phyloP scores from a whole-genome alignment of 257 asterid species.

The Jasminum sambac region DNA sequence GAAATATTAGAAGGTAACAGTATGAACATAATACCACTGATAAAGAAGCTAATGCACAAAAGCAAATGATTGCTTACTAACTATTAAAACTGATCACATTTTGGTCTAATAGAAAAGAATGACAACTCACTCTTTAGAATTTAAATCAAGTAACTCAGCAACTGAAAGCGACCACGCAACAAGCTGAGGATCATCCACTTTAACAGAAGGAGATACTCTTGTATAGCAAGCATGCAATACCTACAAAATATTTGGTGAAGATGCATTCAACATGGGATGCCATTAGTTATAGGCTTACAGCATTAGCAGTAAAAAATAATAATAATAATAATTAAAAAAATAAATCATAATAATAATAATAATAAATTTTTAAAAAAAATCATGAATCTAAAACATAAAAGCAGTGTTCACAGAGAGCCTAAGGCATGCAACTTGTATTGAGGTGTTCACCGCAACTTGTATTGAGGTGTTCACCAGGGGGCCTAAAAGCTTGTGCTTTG shows the following conservation, averaged over 20 bases:
- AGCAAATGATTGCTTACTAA: not conserved
- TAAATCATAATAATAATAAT: too few relatives aligned
- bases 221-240: slow-evolving; percentile 88
- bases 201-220: slow-evolving; percentile 78
- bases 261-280: not conserved
- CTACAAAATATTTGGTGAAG: slow-evolving; percentile 39
- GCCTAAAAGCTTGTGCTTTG: not conserved
- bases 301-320: not conserved
- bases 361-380: too few relatives aligned
- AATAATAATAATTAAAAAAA: too few relatives aligned
- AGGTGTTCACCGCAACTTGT: not conserved
- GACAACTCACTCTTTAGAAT: slow-evolving; percentile 71
- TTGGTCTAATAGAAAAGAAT: slow-evolving; percentile 5
- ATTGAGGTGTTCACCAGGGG: not conserved
- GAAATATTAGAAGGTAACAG: slow-evolving; percentile 36
- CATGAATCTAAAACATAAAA: not conserved
- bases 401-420: not conserved
- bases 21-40: slow-evolving; percentile 19
- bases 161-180: slow-evolving; percentile 91
- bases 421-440: not conserved
- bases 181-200: slow-evolving; percentile 89
- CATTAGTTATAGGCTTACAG: not conserved
- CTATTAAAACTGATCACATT: not conserved
- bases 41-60: slow-evolving; percentile 16
- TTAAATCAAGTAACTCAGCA: slow-evolving; percentile 78